Evolutionary conservation across 805 yeast species (phyloP), one percentile per base, ranked within the genome.

Genomic region (Jamesozyma spencerorum): DNA sequence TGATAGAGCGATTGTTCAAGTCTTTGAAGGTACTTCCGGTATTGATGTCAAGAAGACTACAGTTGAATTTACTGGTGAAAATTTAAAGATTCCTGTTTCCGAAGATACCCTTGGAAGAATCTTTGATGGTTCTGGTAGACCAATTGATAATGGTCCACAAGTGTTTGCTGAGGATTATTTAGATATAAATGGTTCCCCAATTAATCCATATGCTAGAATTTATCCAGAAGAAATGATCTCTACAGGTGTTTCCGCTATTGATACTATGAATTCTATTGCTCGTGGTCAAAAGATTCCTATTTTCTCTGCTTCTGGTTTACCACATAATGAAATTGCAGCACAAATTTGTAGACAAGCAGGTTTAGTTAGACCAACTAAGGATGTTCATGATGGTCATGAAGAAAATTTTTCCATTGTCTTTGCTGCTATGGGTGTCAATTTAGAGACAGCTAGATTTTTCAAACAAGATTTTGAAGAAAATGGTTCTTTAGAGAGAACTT

Each of bases 331-430:
- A 69, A 90, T 92, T 70, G 99, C 99, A 46, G 99, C 99, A 34
- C 99, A 92, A 69, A 90, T 92, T 64, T 90, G 97, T 75, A 87
- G 99, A 73, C 99, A 92, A 72, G 98, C 99, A 31, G 96, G 97
- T 54, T 75, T 92, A 62, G 99, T 94, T 39, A 84, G 97, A 71
- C 99, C 99, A 58, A 94, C 98, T 31, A 92, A 92, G 71, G 99
- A 90, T 65, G 97, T 92, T 44, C 97, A 92, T 64, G 99, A 92
- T 67, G 99, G 98, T 59, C 99, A 92, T 67, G 98, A 92, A 69
- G 99, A 92, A 57, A 92, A 92, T 68, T 92, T 92, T 84, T 85
- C 96, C 40, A 94, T 92, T 68, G 99, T 92, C 30, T 92, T 92
- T 60, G 99, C 97, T 31, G 99, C 99, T 44, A 92, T 94, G 98